Evolutionary conservation across 345 rosid genomes (phyloP).

Genomic region (Crucihimalaya himalaica): DNA sequence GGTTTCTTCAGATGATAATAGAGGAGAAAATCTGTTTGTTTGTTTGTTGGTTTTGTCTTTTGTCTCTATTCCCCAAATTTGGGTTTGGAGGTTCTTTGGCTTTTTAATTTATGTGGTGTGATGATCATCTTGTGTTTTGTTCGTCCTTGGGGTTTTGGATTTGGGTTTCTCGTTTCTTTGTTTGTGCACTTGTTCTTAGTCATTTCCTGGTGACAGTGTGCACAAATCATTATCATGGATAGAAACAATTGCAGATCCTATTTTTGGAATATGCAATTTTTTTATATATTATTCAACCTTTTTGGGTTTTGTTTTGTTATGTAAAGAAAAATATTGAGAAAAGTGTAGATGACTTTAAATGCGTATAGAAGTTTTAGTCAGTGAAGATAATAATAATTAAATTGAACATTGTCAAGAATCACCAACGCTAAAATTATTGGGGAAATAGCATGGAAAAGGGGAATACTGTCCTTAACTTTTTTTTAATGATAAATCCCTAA

Average conservation of each 20-base stretch:
- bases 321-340: background rate
- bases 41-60: conserved; percentile 3
- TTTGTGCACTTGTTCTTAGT: conserved; percentile 4
- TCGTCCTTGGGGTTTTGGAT: conserved; percentile 18
- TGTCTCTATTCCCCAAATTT: conserved; percentile 20
- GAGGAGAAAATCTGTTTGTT: conserved; percentile 33
- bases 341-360: background rate
- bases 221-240: conserved; percentile 22
- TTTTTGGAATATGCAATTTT: background rate
- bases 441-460: conserved; percentile 16
- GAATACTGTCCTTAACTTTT: background rate
- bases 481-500: too few species aligned
- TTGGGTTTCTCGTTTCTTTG: conserved; percentile 6
- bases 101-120: conserved; percentile 16
- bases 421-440: conserved; percentile 21
- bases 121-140: conserved; percentile 13
- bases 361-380: background rate
- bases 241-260: conserved; percentile 12
- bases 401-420: background rate
- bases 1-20: conserved; percentile 24
- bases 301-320: conserved; percentile 3
- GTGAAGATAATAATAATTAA: conserved; percentile 22
- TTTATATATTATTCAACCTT: background rate
- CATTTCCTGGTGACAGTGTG: conserved; percentile 10
- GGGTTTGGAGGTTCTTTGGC: conserved; percentile 23